Conservation (phyloP, 768 basidiomycete species). For the Calocybe indica region DNA sequence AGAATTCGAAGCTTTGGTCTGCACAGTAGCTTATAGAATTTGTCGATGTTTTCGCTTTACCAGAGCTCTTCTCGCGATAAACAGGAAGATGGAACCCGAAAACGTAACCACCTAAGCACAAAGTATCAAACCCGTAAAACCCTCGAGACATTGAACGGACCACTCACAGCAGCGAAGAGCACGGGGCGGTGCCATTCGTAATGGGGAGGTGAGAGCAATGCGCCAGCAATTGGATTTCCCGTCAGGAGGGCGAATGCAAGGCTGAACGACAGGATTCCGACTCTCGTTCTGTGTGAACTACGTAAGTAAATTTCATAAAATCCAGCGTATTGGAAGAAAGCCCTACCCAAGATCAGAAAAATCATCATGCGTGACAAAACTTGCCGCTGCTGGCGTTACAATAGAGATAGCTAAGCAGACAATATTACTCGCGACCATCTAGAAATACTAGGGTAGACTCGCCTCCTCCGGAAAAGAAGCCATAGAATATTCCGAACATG, state of each 20-base stretch:
- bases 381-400: conserved; percentile 30
- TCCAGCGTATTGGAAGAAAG: background rate
- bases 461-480: conserved; percentile 53
- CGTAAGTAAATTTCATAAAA: background rate
- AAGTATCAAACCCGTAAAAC: background rate
- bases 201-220: conserved; percentile 32
- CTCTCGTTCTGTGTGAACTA: conserved; percentile 28
- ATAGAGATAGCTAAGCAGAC: conserved; percentile 30
- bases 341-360: conserved; percentile 41
- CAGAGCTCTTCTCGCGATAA: conserved; percentile 25
- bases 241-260: conserved; percentile 39
- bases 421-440: background rate
- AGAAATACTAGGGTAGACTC: conserved; percentile 9
- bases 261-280: conserved; percentile 39
- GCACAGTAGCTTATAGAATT: background rate
- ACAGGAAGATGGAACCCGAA: conserved; percentile 24
- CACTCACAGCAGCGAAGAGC: conserved; percentile 37
- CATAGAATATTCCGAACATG: conserved; percentile 43
- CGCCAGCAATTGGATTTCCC: conserved; percentile 50
- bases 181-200: conserved; percentile 36
- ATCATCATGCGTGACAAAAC: conserved; percentile 32
- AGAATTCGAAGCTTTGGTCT: background rate
- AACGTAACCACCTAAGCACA: conserved; percentile 25
- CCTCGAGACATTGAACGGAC: background rate
- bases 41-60: conserved; percentile 17